phyloP scores from a whole-genome alignment of 148 eudicot species.

The Rhododendron henanense region DNA sequence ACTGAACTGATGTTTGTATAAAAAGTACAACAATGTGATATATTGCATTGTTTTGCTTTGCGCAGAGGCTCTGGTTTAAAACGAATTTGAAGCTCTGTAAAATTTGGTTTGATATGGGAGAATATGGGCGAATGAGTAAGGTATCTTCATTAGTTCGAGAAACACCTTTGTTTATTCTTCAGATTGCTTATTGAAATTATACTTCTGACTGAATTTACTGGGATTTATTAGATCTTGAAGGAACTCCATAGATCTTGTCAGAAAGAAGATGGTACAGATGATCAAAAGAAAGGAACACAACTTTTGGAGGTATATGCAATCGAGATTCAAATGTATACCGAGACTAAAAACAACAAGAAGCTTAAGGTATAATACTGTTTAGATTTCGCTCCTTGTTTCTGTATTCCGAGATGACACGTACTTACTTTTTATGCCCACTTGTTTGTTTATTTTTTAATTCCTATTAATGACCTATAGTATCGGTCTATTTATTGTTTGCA shows the following conservation, averaged over 20 bases:
- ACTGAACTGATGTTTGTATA: neutral
- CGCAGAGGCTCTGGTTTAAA: constrained; percentile 96
- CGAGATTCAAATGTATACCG: constrained; percentile 98
- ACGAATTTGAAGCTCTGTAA: constrained; percentile 98
- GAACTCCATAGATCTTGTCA: constrained; percentile 97
- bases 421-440: neutral
- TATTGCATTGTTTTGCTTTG: constrained; percentile 16
- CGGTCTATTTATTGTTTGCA: neutral
- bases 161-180: neutral
- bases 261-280: constrained; percentile 95
- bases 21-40: neutral
- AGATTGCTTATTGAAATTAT: neutral
- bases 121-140: constrained; percentile 98
- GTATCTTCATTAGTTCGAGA: constrained; percentile 27
- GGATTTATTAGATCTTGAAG: constrained; percentile 70
- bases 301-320: constrained; percentile 94
- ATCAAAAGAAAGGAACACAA: constrained; percentile 98
- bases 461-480: neutral
- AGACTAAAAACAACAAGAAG: constrained; percentile 97
- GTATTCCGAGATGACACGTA: neutral
- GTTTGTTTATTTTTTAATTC: neutral
- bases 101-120: constrained; percentile 98
- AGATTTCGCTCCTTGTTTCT: neutral
- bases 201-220: constrained; percentile 5
- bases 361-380: constrained; percentile 57